These are phyloP conservation scores for Conoideocrella luteorostrata DNA, from an alignment of 2,329 filamentous ascomycete species.

Conservation along the genomic window DNA sequence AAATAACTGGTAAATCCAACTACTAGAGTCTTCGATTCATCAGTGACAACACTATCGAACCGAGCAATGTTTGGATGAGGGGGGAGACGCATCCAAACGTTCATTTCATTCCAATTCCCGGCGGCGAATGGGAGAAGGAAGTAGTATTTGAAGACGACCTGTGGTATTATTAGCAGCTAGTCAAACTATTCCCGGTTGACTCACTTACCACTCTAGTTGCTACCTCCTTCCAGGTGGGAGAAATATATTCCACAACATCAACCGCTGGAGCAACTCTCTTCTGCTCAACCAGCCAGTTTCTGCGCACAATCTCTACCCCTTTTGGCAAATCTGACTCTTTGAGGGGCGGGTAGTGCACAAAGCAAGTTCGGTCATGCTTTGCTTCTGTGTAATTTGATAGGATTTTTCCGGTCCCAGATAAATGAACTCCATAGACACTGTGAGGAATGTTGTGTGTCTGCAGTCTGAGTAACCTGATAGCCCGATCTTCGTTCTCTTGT, in stretches of 20 bases:
- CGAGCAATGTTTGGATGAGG: conserved; percentile 27
- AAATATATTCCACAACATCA: conserved; percentile 17
- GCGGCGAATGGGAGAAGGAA: conserved; percentile 16
- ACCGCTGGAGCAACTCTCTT: conserved; percentile 19
- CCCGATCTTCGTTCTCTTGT: conserved; percentile 18
- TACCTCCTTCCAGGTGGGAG: no score
- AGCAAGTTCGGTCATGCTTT: conserved; percentile 20
- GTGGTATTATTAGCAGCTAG: conserved; percentile 5
- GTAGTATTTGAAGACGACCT: conserved; percentile 28
- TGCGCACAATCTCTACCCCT: conserved; percentile 14
- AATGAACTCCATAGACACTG: conserved; percentile 15
- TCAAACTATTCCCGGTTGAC: no score
- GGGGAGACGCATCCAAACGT: conserved; percentile 27
- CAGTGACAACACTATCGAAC: conserved; percentile 26
- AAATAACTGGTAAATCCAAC: conserved; percentile 29
- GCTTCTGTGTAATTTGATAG: conserved; percentile 16
- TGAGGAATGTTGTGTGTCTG: conserved; percentile 11
- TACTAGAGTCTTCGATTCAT: conserved; percentile 22
- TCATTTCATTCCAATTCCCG: conserved; percentile 26
- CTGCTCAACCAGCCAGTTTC: conserved; percentile 19
- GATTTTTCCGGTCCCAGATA: conserved; percentile 18
- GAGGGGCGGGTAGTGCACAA: conserved; percentile 20
- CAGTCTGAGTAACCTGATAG: conserved; percentile 17
- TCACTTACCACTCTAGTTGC: no score
- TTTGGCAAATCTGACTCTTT: conserved; percentile 12